Evolutionary conservation across 2,329 filamentous ascomycete genomes (phyloP), one percentile per base, ranked within the genome.

Genomic region (Coniochaeta ligniaria): DNA sequence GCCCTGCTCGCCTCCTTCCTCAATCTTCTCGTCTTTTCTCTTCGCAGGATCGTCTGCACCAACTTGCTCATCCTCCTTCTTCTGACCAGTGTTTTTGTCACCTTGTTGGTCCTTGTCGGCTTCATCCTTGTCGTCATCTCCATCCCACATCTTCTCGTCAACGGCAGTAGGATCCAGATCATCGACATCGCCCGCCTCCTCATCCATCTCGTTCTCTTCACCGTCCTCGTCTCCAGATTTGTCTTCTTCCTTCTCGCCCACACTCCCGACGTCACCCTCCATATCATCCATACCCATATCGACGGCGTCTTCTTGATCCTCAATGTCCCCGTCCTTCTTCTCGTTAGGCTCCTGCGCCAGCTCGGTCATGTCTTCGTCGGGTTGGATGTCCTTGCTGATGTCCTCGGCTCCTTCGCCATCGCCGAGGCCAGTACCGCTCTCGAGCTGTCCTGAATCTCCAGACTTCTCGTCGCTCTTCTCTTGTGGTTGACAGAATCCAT

Each of bases 131-230:
- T 89, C 87, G 54, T 88, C 87, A 12, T 57, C 54, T 43, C 92
- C 93, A 74, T 99, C 93, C 95, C 95, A 99, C 84, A 98, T 92
- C 80, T 98, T 99, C 77, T 99, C 96, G 71, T 99, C 96, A 1
- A 98, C 90, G 22, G 94, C 91, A 17, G 87, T 90, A 14, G 92
- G 89, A 67, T 96, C 94, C 47, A 96, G 80, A 68, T 96, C 92
- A 75, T 97, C 91, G 12, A 98, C 92, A 68, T 92, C 90, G 1
- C 93, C 95, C 6, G 90, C 84, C 74, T 98, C 92, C 68, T 96
- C 93, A 65, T 97, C 92, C 71, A 96, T 88, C 11, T 91, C 88
- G n/a, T 88, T 79, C 35, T 87, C 83, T 57, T 86, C 84, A 20
- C 91, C 84, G 17, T 85, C 83, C 6, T 89, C 83, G 45, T 83